Evolutionary conservation across 768 basidiomycete species (phyloP), one percentile per base, ranked within the genome.

Genomic region (Leccinellum albellum): DNA sequence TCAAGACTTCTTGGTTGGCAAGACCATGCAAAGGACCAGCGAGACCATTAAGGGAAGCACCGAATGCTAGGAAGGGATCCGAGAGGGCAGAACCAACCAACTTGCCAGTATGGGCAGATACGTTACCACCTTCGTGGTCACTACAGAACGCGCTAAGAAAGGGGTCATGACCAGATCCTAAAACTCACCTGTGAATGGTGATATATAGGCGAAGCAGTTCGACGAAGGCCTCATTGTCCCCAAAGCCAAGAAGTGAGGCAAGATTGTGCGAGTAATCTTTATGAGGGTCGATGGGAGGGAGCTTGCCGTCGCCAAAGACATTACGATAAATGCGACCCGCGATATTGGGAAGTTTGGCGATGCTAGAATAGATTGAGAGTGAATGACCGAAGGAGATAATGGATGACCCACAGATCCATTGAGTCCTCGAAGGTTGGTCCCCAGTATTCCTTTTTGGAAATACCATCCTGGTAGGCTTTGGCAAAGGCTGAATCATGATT

Each of bases 51-150:
- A 98, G 79, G 31, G 94, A 89, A 49, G 96, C 96, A 57, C 82
- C 85, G 71, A 92, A 98, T 6, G 95, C 83, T 24, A 98, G 85
- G 92, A 97, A 98, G 54, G 96, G 96, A 72, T 98, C 96, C 0
- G 95, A 95, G 56, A 98, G 88, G 52, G 96, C 95, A 54, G 94
- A 94, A 54, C 92, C 93, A 61, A 95, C 94, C 21, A 94, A 81
- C 74, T 95, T 92, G 56, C 91, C 91, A 21, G 93, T 89, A 79
- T 95, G 93, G 2, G 93, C 94, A 51, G 96, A 98, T 60, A 98
- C 96, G 65, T 98, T 98, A 46, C 96, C 96, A 72, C 96, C 96
- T 75, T 98, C 96, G 76, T 98, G 96, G 70, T 98, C 96, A 71
- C 89, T 88, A 53, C 10, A 50, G 21, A 23, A 48, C 21, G 28